phyloP scores from a whole-genome alignment of 2,329 filamentous ascomycete species.

The Neurospora crassa region DNA sequence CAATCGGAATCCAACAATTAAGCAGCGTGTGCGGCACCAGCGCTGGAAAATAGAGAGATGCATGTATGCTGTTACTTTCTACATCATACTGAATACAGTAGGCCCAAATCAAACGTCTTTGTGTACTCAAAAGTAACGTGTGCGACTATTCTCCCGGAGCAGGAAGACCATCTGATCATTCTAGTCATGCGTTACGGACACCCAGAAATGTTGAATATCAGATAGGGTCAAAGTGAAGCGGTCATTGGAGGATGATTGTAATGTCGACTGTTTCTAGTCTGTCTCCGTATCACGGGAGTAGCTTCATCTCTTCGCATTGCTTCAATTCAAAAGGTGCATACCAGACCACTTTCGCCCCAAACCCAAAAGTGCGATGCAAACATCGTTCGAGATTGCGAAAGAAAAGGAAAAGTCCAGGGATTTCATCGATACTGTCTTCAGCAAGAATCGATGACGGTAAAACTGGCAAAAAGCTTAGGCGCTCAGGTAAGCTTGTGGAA shows the following conservation, averaged over 20 bases:
- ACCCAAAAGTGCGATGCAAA: background rate
- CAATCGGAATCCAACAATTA: background rate
- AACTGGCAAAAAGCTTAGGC: background rate
- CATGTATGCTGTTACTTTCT: background rate
- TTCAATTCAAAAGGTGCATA: background rate
- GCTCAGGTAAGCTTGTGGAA: background rate
- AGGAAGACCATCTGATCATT: background rate
- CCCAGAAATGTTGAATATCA: background rate
- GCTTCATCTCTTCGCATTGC: background rate
- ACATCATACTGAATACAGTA: background rate
- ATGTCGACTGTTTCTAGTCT: background rate
- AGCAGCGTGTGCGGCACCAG: background rate
- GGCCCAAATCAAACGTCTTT: background rate
- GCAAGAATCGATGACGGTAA: background rate
- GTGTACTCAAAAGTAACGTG: background rate
- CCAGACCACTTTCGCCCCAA: background rate
- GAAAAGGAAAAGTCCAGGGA: background rate
- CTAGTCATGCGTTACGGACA: background rate
- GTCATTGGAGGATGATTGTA: background rate
- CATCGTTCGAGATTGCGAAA: no score
- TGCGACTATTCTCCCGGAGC: background rate
- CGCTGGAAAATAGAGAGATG: background rate
- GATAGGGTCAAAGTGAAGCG: background rate
- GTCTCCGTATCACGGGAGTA: background rate
- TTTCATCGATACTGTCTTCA: background rate